Conservation (phyloP, 345 rosid genomes). For the Lepidium didymum region DNA sequence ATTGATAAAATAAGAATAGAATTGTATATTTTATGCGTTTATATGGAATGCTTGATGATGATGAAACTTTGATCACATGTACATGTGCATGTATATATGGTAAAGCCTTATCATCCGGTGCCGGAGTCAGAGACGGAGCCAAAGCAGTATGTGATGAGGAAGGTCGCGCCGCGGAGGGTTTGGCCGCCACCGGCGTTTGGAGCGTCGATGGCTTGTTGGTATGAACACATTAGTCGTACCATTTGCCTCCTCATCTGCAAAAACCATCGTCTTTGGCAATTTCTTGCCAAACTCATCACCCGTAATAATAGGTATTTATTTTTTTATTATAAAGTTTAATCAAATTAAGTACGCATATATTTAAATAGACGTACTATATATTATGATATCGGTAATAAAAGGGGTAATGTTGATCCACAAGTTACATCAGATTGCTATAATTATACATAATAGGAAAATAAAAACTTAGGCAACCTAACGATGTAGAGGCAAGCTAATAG, state of each 20-base stretch:
- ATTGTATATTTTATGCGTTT: neutral
- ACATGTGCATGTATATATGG: neutral
- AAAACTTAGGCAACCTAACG: slow-evolving; percentile 23
- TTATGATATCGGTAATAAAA: neutral
- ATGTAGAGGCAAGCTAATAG: too few relatives aligned
- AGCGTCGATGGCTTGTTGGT: slow-evolving; percentile 86
- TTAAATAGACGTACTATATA: neutral
- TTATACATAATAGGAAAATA: too few relatives aligned
- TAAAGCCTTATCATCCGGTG: slow-evolving; percentile 73
- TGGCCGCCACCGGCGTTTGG: slow-evolving; percentile 85
- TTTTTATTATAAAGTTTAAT: neutral
- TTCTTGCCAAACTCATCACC: slow-evolving; percentile 62
- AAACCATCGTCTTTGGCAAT: slow-evolving; percentile 90
- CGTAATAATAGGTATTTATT: slow-evolving; percentile 55
- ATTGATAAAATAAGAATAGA: neutral
- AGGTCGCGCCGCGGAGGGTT: slow-evolving; percentile 65
- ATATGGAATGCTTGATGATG: neutral
- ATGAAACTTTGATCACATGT: neutral
- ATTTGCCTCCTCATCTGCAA: slow-evolving; percentile 78
- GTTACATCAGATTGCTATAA: neutral
- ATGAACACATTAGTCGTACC: slow-evolving; percentile 82
- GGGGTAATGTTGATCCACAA: neutral
- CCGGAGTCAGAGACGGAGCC: slow-evolving; percentile 54
- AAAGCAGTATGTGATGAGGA: slow-evolving; percentile 74
- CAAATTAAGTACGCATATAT: too few relatives aligned